These are phyloP conservation scores for Sordaria brevicollis DNA, from an alignment of 495 filamentous ascomycete genomes.

Conservation along the genomic window DNA sequence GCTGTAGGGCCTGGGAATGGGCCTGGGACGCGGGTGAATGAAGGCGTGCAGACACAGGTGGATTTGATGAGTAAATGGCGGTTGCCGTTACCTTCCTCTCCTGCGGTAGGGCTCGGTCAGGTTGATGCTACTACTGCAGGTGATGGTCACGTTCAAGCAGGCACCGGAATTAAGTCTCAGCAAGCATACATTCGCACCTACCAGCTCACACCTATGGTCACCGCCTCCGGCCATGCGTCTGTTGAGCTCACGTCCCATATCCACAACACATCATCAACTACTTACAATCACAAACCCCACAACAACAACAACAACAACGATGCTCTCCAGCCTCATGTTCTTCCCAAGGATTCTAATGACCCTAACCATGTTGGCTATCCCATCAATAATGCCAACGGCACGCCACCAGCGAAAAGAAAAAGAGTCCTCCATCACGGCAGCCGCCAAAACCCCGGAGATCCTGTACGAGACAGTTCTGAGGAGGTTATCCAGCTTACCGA, in stretches of 20 bases:
- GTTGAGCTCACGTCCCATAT: background rate
- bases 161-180: background rate
- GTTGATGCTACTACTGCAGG: too few species aligned
- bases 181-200: background rate
- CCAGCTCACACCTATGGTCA: background rate
- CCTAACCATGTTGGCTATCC: background rate
- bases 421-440: background rate
- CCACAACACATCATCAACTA: background rate
- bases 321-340: too few species aligned
- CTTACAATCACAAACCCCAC: background rate
- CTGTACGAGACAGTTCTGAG: background rate
- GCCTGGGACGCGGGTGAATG: conserved; percentile 29
- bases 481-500: background rate
- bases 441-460: background rate
- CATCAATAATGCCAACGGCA: background rate
- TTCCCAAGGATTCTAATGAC: too few species aligned
- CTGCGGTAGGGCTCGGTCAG: too few species aligned
- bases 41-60: conserved; percentile 6
- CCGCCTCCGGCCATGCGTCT: background rate
- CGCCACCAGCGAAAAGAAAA: background rate
- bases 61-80: background rate
- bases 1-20: background rate
- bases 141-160: background rate
- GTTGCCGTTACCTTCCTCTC: background rate
- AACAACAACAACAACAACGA: background rate